These are phyloP conservation scores for Aphanomyces invadans DNA, from an alignment of 352 stramenopile species.

Conservation along the genomic window DNA sequence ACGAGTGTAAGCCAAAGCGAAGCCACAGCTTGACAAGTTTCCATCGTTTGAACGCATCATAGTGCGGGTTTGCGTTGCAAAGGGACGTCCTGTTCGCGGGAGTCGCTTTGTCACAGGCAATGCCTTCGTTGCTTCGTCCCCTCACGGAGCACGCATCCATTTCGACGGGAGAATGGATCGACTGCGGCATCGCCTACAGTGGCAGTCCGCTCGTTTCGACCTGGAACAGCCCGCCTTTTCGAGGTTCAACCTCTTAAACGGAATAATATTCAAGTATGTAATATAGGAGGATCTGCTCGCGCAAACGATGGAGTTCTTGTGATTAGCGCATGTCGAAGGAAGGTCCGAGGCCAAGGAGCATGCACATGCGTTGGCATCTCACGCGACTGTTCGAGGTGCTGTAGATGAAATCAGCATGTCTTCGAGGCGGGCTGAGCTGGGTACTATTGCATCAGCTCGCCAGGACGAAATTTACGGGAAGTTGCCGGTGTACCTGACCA, in stretches of 20 bases:
- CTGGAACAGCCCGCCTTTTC: not conserved
- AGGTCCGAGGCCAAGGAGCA: no score
- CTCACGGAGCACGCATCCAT: not conserved
- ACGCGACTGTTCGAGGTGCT: no score
- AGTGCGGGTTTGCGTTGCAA: not conserved
- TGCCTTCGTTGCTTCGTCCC: not conserved
- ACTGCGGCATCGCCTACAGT: not conserved
- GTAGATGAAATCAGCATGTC: no score
- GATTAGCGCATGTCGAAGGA: not conserved
- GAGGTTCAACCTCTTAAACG: not conserved
- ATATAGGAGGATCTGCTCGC: not conserved
- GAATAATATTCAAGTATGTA: not conserved
- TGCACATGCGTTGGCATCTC: no score
- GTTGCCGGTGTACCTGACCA: no score
- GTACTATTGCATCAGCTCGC: no score
- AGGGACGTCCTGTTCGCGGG: not conserved
- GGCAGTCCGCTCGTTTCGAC: not conserved
- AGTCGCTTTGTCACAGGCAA: not conserved
- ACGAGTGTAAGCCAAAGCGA: slow-evolving; percentile 4
- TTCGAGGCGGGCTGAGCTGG: no score
- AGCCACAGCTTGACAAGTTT: slow-evolving; percentile 9
- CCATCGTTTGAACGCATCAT: not conserved
- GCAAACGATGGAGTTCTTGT: not conserved
- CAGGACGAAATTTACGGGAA: no score
- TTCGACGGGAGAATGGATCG: not conserved